Base-by-base conservation (phyloP, 495 filamentous ascomycete species). In the Aspergillus heteromorphus region DNA sequence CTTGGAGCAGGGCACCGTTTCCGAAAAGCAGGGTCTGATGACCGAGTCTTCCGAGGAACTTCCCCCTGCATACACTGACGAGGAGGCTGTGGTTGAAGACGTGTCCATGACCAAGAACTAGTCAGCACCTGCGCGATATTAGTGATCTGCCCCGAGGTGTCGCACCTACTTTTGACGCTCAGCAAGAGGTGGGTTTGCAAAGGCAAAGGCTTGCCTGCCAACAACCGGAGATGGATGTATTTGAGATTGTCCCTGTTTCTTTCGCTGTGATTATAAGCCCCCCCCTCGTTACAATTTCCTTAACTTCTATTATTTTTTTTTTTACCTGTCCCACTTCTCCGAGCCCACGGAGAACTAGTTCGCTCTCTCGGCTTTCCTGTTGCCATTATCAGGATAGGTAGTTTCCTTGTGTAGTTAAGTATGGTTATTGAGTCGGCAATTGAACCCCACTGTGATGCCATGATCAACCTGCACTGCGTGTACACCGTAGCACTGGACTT, bases 21-120 rank as follows among this genome's bases (percentile, higher is more conserved):
- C 56, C 31, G 74, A 78, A 55, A 78, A 78, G 65, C 64, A 72
- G 59, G 65, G 68, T 43, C 60, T 78, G 45, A 69, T 75, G 67
- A 49, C 54, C 11, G 71, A 71, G 36, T 21, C 64, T 23, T 25
- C 45, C 21, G 63, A 69, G 17, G 70, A 74, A 2, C 57, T 65
- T 8, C 65, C 70, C 18, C 71, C 71, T 10, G 64, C 59, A 10
- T 70, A 72, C 51, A 54, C 18, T 27, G 71, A 77, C 40, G 72
- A 63, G 4, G 53, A 59, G 17, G 49, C 55, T n/a, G 42, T 45
- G 27, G 30, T 47, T 48, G 64, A 54, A 53, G 27, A 57, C 14
- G 47, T 41, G 17, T 54, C 65, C 16, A 45, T 60, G n/a, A 64
- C 65, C 34, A 70, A 73, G 58, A 63, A 68, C 47, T 75, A 62